Evolutionary conservation across 768 basidiomycete genomes (phyloP), one percentile per base, ranked within the genome.

Genomic region (Agaricus subrufescens): DNA sequence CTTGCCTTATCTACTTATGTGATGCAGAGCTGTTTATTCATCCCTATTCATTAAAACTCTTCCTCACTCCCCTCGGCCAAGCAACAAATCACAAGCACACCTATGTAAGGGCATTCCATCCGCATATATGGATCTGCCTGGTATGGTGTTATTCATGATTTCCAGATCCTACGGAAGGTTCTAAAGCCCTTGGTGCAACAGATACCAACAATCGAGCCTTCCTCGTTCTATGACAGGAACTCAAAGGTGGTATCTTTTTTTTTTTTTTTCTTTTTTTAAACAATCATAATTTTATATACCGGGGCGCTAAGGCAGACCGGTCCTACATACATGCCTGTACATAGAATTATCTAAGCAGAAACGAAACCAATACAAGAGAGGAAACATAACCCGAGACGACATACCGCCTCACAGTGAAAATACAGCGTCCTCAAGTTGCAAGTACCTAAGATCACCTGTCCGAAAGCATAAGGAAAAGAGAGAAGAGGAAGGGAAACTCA

Each of bases 111-210:
- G 63, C 67, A 14, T 66, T 82, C 7, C 73, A 77, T 43, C 64
- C 75, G 1, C 73, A 73, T 37, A 66, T 79, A 23, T 87, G 84
- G 84, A 73, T 70, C 50, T 74, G 78, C 50, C 69, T 85, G 25
- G 66, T 85, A 23, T 86, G 85, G 84, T 75, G 78, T 1, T 84
- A 79, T 56, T 67, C 74, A 19, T 73, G 72, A 15, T 62, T 84
- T 44, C 70, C 73, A 11, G 26, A 19, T 9, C 58, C 44, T 15
- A 51, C 38, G 25, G 55, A 56, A 3, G 56, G 52, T 3, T 19
- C 60, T 11, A 62, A 60, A 14, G 54, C 58, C 2, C 51, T 62
- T 11, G 54, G 66, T 10, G 12, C 59, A 26, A n/a, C 15, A 23
- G 63, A 67, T 2, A 61, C 60, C 1, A 68, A 65, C 38, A 71